Base-by-base conservation (phyloP, 345 rosid genomes). In the Firmiana major region DNA sequence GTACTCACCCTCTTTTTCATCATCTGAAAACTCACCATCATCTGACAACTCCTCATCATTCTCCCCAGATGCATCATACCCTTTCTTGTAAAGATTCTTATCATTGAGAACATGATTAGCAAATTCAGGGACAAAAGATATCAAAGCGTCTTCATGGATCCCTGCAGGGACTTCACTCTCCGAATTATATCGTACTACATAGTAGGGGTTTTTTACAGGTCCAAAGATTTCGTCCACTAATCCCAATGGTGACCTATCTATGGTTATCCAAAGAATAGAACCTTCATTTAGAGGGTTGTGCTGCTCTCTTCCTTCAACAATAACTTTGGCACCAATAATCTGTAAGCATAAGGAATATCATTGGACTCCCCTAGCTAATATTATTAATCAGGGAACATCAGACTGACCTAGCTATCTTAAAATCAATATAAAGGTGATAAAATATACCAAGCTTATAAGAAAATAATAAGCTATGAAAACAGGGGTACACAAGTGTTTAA, bases 21-120 rank as follows among this genome's bases (percentile, higher is more conserved):
- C 99, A 82, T 97, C 98, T 5, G 98, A 97, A 81, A 97, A 97
- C 86, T 96, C 97, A 8, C 74, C 87, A 82, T 93, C 97, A 8
- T 91, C 90, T 6, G 90, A 75, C 63, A 90, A 28, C 90, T 94
- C 98, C 86, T 97, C 99, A 73, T 97, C 99, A 74, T 94, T 85
- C 79, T 94, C 95, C 40, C 97, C 96, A 54, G 99, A 94, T 48
- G 97, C 97, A 88, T 97, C 99, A 62, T 94, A 97, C 21, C 97
- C 98, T 89, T 97, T 97, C 83, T 85, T 87, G 87, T 91, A 85
- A 69, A 97, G 84, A 75, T 86, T 88, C 87, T 90, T 84, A 73
- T 91, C 89, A 73, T 81, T 87, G 59, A 97, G 91, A 75, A 92
- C 88, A 78, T 91, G 93, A 79, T 80, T 75, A 75, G 91, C 97